Percentiles rank a stretch among this genome's conserved stretches.
These are phyloP conservation scores for Ganoderma multipileum DNA, from an alignment of 1,284 basidiomycete genomes.

Conservation along the genomic window DNA sequence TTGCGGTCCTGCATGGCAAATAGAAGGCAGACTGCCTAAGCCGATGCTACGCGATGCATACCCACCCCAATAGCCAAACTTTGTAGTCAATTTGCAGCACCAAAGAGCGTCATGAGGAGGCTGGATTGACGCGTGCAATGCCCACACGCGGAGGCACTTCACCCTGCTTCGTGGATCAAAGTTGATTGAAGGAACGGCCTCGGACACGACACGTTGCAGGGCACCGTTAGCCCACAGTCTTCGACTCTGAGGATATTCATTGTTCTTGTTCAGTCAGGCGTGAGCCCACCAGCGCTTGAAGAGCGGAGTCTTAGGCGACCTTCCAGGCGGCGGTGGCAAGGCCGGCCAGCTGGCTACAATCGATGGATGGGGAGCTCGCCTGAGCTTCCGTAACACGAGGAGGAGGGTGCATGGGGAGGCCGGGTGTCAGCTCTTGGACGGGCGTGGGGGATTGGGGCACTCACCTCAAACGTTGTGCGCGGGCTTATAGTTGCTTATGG, in stretches of 20 bases:
- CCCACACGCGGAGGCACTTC: not conserved
- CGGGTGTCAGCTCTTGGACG: not conserved
- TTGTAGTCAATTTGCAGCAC: slow-evolving; percentile 1
- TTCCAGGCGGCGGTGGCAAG: slow-evolving; percentile 8
- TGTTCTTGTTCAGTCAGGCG: not conserved
- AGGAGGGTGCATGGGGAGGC: not conserved
- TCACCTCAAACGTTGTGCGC: slow-evolving; percentile 4
- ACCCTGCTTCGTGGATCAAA: not conserved
- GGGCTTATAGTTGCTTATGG: not conserved
- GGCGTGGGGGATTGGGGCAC: slow-evolving; percentile 1
- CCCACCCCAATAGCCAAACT: not conserved
- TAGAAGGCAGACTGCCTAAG: not conserved
- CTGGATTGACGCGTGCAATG: not conserved
- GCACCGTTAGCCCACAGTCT: not conserved
- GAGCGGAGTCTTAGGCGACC: not conserved
- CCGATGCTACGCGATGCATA: not conserved
- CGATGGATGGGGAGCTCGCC: slow-evolving; percentile 19
- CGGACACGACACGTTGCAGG: not conserved
- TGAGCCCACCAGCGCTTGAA: slow-evolving; percentile 1
- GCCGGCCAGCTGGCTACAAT: slow-evolving; percentile 9
- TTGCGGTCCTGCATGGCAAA: not conserved
- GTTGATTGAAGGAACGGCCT: not conserved
- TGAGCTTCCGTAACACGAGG: slow-evolving; percentile 18
- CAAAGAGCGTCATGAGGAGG: not conserved
- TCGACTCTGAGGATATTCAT: not conserved